Evolutionary conservation across 768 basidiomycete genomes (phyloP), one percentile per base, ranked within the genome.

Genomic region (Mycena olivaceomarginata): DNA sequence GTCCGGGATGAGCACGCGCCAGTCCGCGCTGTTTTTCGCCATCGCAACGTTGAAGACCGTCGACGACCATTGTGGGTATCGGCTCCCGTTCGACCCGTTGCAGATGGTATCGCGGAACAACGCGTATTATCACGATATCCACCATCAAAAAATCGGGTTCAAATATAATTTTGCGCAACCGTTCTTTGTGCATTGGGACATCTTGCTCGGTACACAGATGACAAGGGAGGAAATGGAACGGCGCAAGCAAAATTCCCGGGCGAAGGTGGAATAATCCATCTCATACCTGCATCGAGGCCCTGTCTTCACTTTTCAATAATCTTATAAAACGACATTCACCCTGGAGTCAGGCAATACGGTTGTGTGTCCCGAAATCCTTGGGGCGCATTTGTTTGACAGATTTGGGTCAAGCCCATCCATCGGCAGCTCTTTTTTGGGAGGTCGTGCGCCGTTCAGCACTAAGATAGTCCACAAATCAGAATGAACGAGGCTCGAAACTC

Each of bases 101-200:
- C 98, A 99, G 85, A 82, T 96, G 82, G 77, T 99, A 71, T 95
- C 93, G 66, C 86, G 89, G 5, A 99, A 99, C 83, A 98, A 97
- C 83, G 95, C 97, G 0, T 96, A 98, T 85, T 99, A 98, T 85
- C 98, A 99, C 84, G 98, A 99, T 84, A 98, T 99, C 76, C 98
- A 99, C 82, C 98, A 99, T 85, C 97, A 98, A 90, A 95, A 88
- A 43, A 91, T 95, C 76, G 98, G 98, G 4, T 96, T 98, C 87
- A 99, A 99, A 86, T 94, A 93, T 57, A 99, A 99, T 83, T 99
- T 97, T 83, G 90, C 95, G 1, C 98, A 99, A 82, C 98, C 98
- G 0, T 99, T 97, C 89, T 99, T 98, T 85, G 88, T 98, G 60
- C 97, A 98, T 81, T 99, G 97, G 97, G 98, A 99, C 83, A 85